Evolutionary conservation across 345 rosid species (phyloP).

Genomic region (Leavenworthia alabamica): DNA sequence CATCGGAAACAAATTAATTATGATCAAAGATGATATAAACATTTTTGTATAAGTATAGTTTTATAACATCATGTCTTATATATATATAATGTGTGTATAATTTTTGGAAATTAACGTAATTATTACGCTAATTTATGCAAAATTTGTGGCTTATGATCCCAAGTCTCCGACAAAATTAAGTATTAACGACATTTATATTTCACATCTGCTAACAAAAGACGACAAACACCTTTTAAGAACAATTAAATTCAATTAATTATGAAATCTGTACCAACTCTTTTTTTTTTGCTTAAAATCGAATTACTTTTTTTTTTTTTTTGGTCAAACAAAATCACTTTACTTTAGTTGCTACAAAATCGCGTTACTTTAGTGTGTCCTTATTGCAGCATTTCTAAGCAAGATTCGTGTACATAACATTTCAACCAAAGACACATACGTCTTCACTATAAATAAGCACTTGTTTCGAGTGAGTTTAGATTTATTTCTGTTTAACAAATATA

Average conservation of each 20-base stretch:
- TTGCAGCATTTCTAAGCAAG: slow-evolving; percentile 8
- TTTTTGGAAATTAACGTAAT: background rate
- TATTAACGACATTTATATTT: slow-evolving; percentile 23
- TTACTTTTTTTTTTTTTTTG: too few species aligned
- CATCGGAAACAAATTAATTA: slow-evolving; percentile 4
- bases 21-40: background rate
- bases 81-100: background rate
- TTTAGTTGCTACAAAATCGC: background rate
- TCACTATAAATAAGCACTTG: background rate
- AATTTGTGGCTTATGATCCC: slow-evolving; percentile 31
- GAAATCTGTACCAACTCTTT: background rate
- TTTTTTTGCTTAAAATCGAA: too few species aligned
- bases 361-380: slow-evolving; percentile 7
- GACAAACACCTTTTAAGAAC: slow-evolving; percentile 15
- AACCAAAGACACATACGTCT: background rate
- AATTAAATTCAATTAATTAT: background rate
- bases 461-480: background rate
- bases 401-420: slow-evolving; percentile 9
- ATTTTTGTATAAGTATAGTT: background rate
- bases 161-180: slow-evolving; percentile 26
- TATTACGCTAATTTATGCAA: background rate
- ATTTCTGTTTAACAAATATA: too few species aligned
- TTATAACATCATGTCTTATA: background rate
- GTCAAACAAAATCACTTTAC: too few species aligned
- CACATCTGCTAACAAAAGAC: slow-evolving; percentile 19